A percentile compares a stretch with the other conserved stretches of the same genome.
Evolutionary conservation across 208 protist species (phyloP).

Genomic region (Herpetomonas tarakana): DNA sequence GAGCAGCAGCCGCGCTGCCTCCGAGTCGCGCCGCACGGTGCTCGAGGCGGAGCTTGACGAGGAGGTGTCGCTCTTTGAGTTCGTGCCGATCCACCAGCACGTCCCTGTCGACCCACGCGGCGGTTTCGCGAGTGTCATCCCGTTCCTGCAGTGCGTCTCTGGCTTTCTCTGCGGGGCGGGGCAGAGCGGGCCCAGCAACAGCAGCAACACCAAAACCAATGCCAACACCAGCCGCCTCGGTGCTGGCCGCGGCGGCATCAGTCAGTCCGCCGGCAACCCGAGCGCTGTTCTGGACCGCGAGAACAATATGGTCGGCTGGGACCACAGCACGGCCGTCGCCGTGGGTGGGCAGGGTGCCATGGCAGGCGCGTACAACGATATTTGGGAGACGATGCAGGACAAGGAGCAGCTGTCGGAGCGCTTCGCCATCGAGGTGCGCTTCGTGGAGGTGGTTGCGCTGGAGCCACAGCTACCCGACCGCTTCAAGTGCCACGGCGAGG

Average conservation of each 20-base stretch:
- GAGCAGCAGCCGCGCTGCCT: slow-evolving; percentile 1
- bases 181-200: slow-evolving; percentile 2
- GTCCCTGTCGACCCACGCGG: slow-evolving; percentile 38
- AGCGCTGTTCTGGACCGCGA: slow-evolving; percentile 22
- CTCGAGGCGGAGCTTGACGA: slow-evolving; percentile 2
- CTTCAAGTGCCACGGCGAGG: slow-evolving; percentile 73
- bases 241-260: neutral
- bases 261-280: slow-evolving; percentile 5
- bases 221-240: neutral
- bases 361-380: slow-evolving; percentile 13
- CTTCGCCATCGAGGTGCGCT: slow-evolving; percentile 56
- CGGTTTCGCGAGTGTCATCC: slow-evolving; percentile 39
- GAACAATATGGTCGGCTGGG: slow-evolving; percentile 38
- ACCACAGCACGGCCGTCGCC: slow-evolving; percentile 10
- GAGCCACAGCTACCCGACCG: slow-evolving; percentile 54
- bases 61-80: slow-evolving; percentile 46
- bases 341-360: slow-evolving; percentile 6
- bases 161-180: slow-evolving; percentile 11
- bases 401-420: slow-evolving; percentile 23
- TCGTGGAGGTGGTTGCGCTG: slow-evolving; percentile 54
- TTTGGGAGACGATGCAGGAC: slow-evolving; percentile 27
- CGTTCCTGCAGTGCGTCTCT: slow-evolving; percentile 51
- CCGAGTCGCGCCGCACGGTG: slow-evolving; percentile 4
- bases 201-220: neutral
- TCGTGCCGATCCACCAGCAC: slow-evolving; percentile 54